A percentile compares a stretch with the other conserved stretches of the same genome.
Evolutionary conservation across 495 filamentous ascomycete species (phyloP).

Genomic region (Penicillium cosmopolitanum): DNA sequence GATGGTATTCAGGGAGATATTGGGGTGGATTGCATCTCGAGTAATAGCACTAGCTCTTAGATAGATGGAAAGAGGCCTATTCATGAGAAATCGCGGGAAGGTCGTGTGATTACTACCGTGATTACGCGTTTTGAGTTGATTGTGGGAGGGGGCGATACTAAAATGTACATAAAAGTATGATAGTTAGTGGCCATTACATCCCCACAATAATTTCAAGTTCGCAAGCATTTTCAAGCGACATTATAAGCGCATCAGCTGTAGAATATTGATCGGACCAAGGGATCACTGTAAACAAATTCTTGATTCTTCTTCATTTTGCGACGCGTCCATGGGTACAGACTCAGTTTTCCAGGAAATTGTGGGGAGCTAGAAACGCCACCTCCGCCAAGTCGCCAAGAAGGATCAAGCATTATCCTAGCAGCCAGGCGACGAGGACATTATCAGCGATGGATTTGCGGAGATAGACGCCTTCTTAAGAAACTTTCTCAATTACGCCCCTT

Average conservation of each 20-base stretch:
- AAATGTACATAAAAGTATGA: too few relatives aligned
- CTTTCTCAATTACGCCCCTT: too few relatives aligned
- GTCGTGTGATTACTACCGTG: too few relatives aligned
- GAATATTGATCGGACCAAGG: background rate
- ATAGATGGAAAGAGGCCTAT: background rate
- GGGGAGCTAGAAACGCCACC: conserved; percentile 10
- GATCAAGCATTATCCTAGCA: conserved; percentile 15
- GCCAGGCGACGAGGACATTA: background rate
- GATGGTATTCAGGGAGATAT: conserved; percentile 55
- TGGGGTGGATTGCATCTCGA: conserved; percentile 45
- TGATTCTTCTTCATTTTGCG: background rate
- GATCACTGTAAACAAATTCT: background rate
- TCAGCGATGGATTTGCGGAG: too few relatives aligned
- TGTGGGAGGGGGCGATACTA: too few relatives aligned
- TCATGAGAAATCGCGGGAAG: too few relatives aligned
- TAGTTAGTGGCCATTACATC: too few relatives aligned
- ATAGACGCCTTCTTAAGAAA: too few relatives aligned
- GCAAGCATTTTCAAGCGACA: background rate
- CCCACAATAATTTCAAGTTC: too few relatives aligned
- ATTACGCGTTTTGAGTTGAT: too few relatives aligned
- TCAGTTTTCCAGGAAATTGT: background rate
- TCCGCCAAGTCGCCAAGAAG: conserved; percentile 15
- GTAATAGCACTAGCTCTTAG: background rate
- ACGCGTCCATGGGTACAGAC: background rate
- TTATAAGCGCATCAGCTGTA: background rate